phyloP scores from a whole-genome alignment of 2,329 filamentous ascomycete species.

The Tolypocladium cylindrosporum region DNA sequence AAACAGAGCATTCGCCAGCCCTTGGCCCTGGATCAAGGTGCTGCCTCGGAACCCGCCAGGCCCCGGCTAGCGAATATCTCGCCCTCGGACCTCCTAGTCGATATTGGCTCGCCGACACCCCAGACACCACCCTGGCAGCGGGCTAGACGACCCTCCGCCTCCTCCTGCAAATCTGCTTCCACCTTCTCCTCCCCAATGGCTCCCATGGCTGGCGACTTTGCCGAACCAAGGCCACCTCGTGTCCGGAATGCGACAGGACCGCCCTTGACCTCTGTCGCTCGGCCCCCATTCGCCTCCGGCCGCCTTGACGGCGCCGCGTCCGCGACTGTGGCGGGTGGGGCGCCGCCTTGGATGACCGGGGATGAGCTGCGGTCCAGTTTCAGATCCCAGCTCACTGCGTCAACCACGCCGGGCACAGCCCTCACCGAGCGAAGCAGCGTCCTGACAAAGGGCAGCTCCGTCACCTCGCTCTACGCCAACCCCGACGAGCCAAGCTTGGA shows the following conservation, averaged over 20 bases:
- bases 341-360: slow-evolving; percentile 35
- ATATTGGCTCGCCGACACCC: slow-evolving; percentile 15
- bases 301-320: slow-evolving; percentile 27
- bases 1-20: slow-evolving; percentile 41
- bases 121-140: slow-evolving; percentile 29
- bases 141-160: slow-evolving; percentile 34
- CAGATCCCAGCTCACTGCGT: slow-evolving; percentile 44
- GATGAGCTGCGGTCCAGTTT: slow-evolving; percentile 47
- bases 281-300: slow-evolving; percentile 14
- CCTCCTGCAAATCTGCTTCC: slow-evolving; percentile 36
- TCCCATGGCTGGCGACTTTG: slow-evolving; percentile 29
- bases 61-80: slow-evolving; percentile 16
- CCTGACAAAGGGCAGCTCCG: slow-evolving; percentile 67
- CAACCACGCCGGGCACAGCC: slow-evolving; percentile 45
- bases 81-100: slow-evolving; percentile 20
- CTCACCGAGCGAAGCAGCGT: slow-evolving; percentile 81
- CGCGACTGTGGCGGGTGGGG: slow-evolving; percentile 15
- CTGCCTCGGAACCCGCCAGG: slow-evolving; percentile 19
- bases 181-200: slow-evolving; percentile 33
- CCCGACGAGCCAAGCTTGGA: slow-evolving; percentile 53
- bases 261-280: slow-evolving; percentile 13
- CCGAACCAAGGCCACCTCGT: slow-evolving; percentile 20
- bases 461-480: slow-evolving; percentile 46
- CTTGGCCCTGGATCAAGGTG: slow-evolving; percentile 7
- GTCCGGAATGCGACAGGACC: slow-evolving; percentile 16